A percentile compares a stretch with the other conserved stretches of the same genome.
phyloP scores from a whole-genome alignment of 371 early-diverging fungal species.

The Mucor lusitanicus region DNA sequence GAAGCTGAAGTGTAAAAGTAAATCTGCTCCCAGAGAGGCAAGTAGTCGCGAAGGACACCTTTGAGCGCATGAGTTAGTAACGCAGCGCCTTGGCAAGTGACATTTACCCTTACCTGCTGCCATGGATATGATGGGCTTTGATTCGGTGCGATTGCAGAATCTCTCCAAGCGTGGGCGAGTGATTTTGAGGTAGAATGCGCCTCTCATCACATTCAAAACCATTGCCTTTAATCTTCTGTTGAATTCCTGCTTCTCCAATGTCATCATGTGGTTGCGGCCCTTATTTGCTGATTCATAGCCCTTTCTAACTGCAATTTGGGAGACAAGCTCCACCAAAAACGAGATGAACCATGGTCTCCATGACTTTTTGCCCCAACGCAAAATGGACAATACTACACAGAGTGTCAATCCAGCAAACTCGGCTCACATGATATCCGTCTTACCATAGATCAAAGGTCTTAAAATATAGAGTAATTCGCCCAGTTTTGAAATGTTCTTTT shows the following conservation, averaged over 20 bases:
- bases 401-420: not conserved
- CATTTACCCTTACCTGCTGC: conserved; percentile 27
- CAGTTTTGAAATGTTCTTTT: conserved; percentile 57
- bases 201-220: conserved; percentile 80
- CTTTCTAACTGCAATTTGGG: conserved; percentile 44
- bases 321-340: conserved; percentile 67
- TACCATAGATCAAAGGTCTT: conserved; percentile 83
- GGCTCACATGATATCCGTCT: not conserved
- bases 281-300: conserved; percentile 36
- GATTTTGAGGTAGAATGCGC: conserved; percentile 81
- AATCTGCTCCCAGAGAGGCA: conserved; percentile 91
- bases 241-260: conserved; percentile 80
- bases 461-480: conserved; percentile 85
- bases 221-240: conserved; percentile 70
- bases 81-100: not conserved
- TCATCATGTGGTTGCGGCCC: conserved; percentile 43
- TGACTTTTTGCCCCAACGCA: conserved; percentile 71
- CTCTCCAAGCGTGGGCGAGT: conserved; percentile 60
- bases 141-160: conserved; percentile 47
- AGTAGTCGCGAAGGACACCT: conserved; percentile 83
- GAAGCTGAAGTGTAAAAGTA: conserved; percentile 80
- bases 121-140: conserved; percentile 47
- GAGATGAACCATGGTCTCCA: conserved; percentile 91
- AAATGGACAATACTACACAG: conserved; percentile 67
- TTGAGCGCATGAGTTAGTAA: conserved; percentile 12